Percentiles rank a stretch among this genome's conserved stretches.
Evolutionary conservation across 208 protist species (phyloP).

Genomic region (Tritrichomonas musculus): DNA sequence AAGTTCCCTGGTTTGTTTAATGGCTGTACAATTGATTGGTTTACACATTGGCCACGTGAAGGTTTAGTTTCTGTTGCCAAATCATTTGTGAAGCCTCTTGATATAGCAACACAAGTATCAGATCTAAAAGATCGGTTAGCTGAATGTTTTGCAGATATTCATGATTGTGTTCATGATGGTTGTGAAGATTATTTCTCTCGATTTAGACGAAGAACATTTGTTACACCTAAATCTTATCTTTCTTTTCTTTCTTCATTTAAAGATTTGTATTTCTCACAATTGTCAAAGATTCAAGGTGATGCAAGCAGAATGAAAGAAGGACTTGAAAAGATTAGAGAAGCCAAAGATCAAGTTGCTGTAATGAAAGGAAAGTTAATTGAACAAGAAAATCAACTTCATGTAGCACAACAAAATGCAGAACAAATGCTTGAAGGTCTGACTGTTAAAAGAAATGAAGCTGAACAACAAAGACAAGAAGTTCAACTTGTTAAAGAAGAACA

Average conservation of each 20-base stretch:
- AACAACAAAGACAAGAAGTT: slow-evolving; percentile 66
- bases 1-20: slow-evolving; percentile 92
- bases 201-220: slow-evolving; percentile 60
- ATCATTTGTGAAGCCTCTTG: slow-evolving; percentile 55
- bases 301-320: slow-evolving; percentile 56
- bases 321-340: slow-evolving; percentile 47
- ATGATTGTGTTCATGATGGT: slow-evolving; percentile 54
- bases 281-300: slow-evolving; percentile 52
- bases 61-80: slow-evolving; percentile 63
- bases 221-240: slow-evolving; percentile 73
- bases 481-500: slow-evolving; percentile 41
- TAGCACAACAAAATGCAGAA: slow-evolving; percentile 45
- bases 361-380: slow-evolving; percentile 39
- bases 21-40: slow-evolving; percentile 93
- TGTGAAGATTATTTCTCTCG: slow-evolving; percentile 62
- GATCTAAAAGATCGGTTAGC: slow-evolving; percentile 52
- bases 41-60: slow-evolving; percentile 89
- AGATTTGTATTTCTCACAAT: slow-evolving; percentile 60
- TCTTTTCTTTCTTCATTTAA: slow-evolving; percentile 66
- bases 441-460: slow-evolving; percentile 46
- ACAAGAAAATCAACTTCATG: slow-evolving; percentile 44
- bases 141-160: slow-evolving; percentile 58
- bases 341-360: neutral
- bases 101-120: slow-evolving; percentile 34
- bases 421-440: slow-evolving; percentile 47